These are phyloP conservation scores for Phytophthora fragariaefolia DNA, from an alignment of 352 stramenopile genomes.

Conservation along the genomic window DNA sequence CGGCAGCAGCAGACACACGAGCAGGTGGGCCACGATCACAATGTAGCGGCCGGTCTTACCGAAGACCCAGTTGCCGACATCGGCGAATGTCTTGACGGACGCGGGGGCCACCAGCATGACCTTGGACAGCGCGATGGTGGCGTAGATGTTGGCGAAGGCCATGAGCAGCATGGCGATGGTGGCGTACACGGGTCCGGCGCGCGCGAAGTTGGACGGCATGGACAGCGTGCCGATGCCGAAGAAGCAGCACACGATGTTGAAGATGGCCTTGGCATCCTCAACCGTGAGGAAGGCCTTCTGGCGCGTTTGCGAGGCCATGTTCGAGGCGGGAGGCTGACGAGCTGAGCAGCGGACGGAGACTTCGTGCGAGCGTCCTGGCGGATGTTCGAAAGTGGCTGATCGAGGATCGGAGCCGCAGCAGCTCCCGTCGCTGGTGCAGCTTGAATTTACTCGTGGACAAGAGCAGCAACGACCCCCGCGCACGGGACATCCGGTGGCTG, in stretches of 20 bases:
- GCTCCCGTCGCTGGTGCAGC: slow-evolving; percentile 25
- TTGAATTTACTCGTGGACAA: slow-evolving; percentile 37
- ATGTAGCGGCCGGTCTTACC: slow-evolving; percentile 42
- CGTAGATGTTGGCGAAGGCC: slow-evolving; percentile 53
- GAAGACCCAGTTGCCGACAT: slow-evolving; percentile 49
- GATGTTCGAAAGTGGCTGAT: slow-evolving; percentile 36
- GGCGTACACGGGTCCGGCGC: slow-evolving; percentile 45
- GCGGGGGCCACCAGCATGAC: slow-evolving; percentile 46
- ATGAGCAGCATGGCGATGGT: slow-evolving; percentile 51
- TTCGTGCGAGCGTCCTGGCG: too few relatives aligned
- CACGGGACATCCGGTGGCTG: slow-evolving; percentile 33
- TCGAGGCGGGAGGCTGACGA: slow-evolving; percentile 1
- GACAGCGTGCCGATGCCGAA: slow-evolving; percentile 51
- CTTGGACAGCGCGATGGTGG: slow-evolving; percentile 42
- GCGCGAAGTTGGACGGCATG: slow-evolving; percentile 59
- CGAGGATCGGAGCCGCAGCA: slow-evolving; percentile 6
- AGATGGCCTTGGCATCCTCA: slow-evolving; percentile 48
- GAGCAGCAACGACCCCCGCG: slow-evolving; percentile 21
- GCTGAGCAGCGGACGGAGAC: not conserved
- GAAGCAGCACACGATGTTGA: slow-evolving; percentile 46
- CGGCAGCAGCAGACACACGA: slow-evolving; percentile 36
- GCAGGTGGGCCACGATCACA: slow-evolving; percentile 36
- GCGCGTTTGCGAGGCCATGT: slow-evolving; percentile 19
- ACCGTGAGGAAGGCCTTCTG: slow-evolving; percentile 42
- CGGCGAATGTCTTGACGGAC: slow-evolving; percentile 46